A percentile compares a stretch with the other conserved stretches of the same genome.
phyloP scores from a whole-genome alignment of 306 rosid genomes.

The Vachellia collinsii region DNA sequence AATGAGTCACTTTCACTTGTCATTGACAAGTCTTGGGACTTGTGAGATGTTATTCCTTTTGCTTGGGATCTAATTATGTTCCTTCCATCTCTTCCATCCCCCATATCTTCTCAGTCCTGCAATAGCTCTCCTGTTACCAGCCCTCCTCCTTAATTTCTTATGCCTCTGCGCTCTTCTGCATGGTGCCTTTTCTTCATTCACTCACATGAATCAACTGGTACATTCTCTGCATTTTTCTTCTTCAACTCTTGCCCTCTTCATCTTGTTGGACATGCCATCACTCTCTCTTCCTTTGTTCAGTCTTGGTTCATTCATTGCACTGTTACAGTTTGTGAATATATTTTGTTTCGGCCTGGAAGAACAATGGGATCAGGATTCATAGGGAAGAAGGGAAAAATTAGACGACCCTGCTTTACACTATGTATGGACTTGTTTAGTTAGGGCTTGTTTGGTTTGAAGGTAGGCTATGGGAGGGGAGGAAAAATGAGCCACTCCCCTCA shows the following conservation, averaged over 20 bases:
- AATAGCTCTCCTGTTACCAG: background rate
- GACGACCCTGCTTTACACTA: background rate
- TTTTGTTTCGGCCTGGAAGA: background rate
- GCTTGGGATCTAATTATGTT: too few relatives aligned
- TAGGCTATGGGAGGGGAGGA: too few relatives aligned
- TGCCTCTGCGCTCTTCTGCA: background rate
- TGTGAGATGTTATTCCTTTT: too few relatives aligned
- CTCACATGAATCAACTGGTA: background rate
- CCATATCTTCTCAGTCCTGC: background rate
- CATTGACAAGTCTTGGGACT: too few relatives aligned
- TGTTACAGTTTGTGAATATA: background rate
- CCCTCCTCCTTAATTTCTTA: background rate
- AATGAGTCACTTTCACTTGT: too few relatives aligned
- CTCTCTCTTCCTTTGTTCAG: background rate
- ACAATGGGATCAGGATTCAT: background rate
- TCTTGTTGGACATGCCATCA: background rate
- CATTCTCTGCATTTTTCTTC: background rate
- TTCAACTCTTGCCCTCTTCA: background rate
- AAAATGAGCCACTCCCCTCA: too few relatives aligned
- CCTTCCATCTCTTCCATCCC: background rate
- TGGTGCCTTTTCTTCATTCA: background rate
- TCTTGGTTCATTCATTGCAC: background rate
- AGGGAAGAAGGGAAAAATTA: background rate
- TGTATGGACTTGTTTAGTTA: background rate
- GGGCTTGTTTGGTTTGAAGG: too few relatives aligned